Percentiles rank a stretch among this genome's conserved stretches.
Conservation (phyloP, 495 filamentous ascomycete genomes). For the Annulohypoxylon bovei region DNA sequence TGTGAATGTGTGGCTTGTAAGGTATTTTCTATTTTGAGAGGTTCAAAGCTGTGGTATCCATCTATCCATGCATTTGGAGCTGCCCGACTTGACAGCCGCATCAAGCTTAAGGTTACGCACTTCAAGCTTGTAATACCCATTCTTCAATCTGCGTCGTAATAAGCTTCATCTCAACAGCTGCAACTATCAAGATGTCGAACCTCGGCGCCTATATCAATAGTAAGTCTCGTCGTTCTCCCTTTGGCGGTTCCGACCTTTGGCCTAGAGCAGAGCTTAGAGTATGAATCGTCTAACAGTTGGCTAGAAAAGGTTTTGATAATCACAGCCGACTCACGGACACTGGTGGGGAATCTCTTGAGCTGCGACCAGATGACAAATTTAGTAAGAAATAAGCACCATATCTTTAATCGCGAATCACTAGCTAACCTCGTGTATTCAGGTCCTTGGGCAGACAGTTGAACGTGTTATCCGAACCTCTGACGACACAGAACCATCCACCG, state of each 20-base stretch:
- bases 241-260: neutral
- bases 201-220: conserved; percentile 49
- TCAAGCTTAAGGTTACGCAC: conserved; percentile 1
- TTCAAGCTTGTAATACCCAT: neutral
- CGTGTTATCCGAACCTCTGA: conserved; percentile 87
- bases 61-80: conserved; percentile 2
- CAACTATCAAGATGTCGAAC: conserved; percentile 43
- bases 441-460: conserved; percentile 85
- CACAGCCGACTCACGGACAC: conserved; percentile 89
- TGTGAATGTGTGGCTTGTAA: conserved; percentile 13
- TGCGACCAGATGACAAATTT: conserved; percentile 94
- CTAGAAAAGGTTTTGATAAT: conserved; percentile 91
- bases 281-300: conserved; percentile 41
- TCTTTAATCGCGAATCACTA: neutral
- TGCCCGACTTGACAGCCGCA: conserved; percentile 9
- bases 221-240: conserved; percentile 26
- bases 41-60: conserved; percentile 12
- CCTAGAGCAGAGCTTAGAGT: conserved; percentile 25
- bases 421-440: conserved; percentile 47
- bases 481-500: conserved; percentile 80
- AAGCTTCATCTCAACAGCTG: neutral
- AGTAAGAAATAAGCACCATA: conserved; percentile 50
- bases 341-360: conserved; percentile 84
- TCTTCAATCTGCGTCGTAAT: neutral
- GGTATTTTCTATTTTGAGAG: conserved; percentile 1